Base-by-base conservation (phyloP, 805 yeast species). In the Wickerhamomyces alni region DNA sequence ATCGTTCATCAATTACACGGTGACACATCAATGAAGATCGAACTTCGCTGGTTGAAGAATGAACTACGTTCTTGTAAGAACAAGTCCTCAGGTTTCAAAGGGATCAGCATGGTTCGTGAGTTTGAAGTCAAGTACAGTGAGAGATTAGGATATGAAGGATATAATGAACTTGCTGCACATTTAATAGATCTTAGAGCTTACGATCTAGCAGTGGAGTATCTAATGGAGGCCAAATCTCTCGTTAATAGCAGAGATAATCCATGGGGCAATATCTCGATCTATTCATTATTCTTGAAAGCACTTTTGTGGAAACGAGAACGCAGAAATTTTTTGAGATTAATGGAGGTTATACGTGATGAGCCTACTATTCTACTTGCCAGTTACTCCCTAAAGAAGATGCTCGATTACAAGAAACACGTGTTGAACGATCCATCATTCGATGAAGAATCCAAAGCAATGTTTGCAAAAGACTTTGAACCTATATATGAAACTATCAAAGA, bases 1-100 rank as follows among this genome's bases (percentile, higher is more conserved):
- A 18, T 48, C n/a, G 38, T 44, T 13, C 43, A 44, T 17, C 40
- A 48, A 6, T 19, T 47, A 2, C 37, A 46, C 33, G n/a, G 36
- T 3, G 22, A 33, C 9, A 37, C 45, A 2, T 51, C 52, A 13
- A 21, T 41, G 3, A 43, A 45, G 9, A 34, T 47, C 25, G 51
- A 51, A 15, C 25, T 51, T 5, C 11, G 27, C 12, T 30, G 45
- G 33, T 21, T 50, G 8, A 29, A 30, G 12, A 43, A 7, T 6
- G 9, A 9, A 21, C 9, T 21, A 35, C 17, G 42, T 37, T 15
- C 13, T 3, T 11, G 13, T n/a, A 27, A 35, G 24, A 15, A 13
- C 2, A n/a, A 17, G 5, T 10, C 10, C 17, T 39, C 28, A 17
- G 43, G 13, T 22, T 37, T 12, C 31, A 42, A 15, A 18, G 16